These are phyloP conservation scores for Tuber melanosporum DNA, from an alignment of 495 filamentous ascomycete genomes.

Conservation along the genomic window DNA sequence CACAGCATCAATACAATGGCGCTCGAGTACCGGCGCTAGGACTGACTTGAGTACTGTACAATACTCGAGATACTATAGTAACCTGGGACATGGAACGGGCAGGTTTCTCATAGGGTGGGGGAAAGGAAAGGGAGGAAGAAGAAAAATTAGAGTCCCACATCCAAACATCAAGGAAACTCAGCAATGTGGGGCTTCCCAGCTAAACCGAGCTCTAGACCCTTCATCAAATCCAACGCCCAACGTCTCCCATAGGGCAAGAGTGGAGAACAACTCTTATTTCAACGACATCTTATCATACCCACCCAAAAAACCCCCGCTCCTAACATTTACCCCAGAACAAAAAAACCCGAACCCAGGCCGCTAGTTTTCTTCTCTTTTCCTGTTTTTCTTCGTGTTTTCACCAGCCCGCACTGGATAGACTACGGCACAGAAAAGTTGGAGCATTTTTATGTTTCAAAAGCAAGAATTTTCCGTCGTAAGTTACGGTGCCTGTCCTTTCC, in stretches of 20 bases:
- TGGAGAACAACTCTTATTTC: slow-evolving; percentile 34
- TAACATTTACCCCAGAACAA: neutral
- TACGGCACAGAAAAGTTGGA: neutral
- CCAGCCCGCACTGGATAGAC: neutral
- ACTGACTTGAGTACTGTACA: neutral
- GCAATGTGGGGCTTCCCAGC: slow-evolving; percentile 9
- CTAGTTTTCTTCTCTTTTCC: neutral
- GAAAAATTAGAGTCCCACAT: neutral
- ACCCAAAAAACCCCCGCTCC: slow-evolving; percentile 12
- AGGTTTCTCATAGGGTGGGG: neutral
- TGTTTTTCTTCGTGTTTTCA: neutral
- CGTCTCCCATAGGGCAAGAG: slow-evolving; percentile 3
- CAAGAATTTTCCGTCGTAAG: neutral
- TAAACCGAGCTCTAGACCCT: slow-evolving; percentile 14
- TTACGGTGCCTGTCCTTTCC: neutral
- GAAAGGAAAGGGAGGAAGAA: neutral
- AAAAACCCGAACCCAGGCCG: neutral
- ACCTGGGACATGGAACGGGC: neutral
- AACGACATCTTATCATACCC: slow-evolving; percentile 27
- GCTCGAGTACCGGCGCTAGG: neutral
- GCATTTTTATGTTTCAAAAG: neutral
- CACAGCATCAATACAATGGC: neutral
- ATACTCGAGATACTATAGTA: neutral
- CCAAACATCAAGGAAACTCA: neutral
- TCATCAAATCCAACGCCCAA: slow-evolving; percentile 9